phyloP scores from a whole-genome alignment of 2,329 filamentous ascomycete genomes.

The Rhinocladiella similis region DNA sequence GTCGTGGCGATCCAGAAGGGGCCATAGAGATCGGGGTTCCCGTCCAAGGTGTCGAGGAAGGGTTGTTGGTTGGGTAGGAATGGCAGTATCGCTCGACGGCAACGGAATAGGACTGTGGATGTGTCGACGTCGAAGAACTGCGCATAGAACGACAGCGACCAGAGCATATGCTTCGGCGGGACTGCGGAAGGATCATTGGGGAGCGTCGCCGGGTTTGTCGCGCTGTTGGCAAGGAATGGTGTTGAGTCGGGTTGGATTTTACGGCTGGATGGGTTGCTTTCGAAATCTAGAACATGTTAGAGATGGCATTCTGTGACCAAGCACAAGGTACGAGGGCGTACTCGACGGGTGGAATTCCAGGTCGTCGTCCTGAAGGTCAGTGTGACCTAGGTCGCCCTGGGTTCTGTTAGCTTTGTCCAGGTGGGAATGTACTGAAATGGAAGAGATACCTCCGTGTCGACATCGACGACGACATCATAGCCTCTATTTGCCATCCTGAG shows the following conservation, averaged over 20 bases:
- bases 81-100: slow-evolving; percentile 80
- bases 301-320: neutral
- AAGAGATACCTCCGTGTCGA: slow-evolving; percentile 83
- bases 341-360: slow-evolving; percentile 96
- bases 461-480: slow-evolving; percentile 97
- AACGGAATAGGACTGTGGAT: slow-evolving; percentile 80
- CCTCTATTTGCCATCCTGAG: slow-evolving; percentile 74
- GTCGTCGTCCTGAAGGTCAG: slow-evolving; percentile 88
- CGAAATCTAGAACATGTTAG: slow-evolving; percentile 59
- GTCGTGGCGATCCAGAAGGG: slow-evolving; percentile 99
- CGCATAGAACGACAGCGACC: slow-evolving; percentile 89
- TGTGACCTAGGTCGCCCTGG: slow-evolving; percentile 95
- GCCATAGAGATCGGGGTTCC: slow-evolving; percentile 94
- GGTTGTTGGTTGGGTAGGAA: slow-evolving; percentile 80
- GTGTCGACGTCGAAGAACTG: slow-evolving; percentile 99
- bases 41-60: slow-evolving; percentile 95
- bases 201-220: slow-evolving; percentile 52
- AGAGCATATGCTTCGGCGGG: slow-evolving; percentile 82
- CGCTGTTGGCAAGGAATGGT: slow-evolving; percentile 52
- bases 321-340: slow-evolving; percentile 37
- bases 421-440: neutral
- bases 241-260: slow-evolving; percentile 51
- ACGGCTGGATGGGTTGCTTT: slow-evolving; percentile 55
- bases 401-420: neutral
- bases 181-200: slow-evolving; percentile 46